Base-by-base conservation (phyloP, 2,329 filamentous ascomycete species). In the Colletotrichum chlorophyti region DNA sequence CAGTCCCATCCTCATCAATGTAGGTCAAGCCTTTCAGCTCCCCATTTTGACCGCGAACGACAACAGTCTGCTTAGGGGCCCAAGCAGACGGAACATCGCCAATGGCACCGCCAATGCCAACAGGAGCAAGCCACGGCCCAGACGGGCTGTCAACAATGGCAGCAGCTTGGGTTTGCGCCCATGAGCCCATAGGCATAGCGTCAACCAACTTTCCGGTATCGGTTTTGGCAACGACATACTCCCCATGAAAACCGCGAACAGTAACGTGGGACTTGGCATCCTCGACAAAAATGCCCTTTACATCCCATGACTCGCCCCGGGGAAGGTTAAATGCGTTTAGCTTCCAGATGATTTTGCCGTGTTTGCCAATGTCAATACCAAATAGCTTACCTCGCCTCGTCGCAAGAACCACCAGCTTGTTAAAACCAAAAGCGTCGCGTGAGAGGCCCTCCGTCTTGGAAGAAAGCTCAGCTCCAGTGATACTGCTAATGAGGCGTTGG, bases 391-490 rank as follows among this genome's bases (percentile, higher is more conserved):
- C 93, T 54, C 87, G 88, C 52, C 85, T 82, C 2, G 93, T 97
- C 6, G 89, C 93, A 47, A 97, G 79, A 55, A 97, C 80, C 6
- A 93, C 84, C 27, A 94, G 78, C 74, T 97, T 96, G 72, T 91
- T 89, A 74, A 97, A 94, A 5, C 94, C 94, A 71, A 98, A 98
- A 34, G 82, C 85, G 66, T 95, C 90, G 14, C 86, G 82, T 15
- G 79, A 76, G n/a, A 89, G 76, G 6, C 79, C 79, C 24, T 77
- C 72, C 17, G 72, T 70, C 19, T 74, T 74, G 11, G 69, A 73
- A 1, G 74, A 68, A 14, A 80, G 76, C 8, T 83, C 79, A 0
- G 83, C 83, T 27, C 86, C 85, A 8, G 88, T 69, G 14, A 91
- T 78, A 63, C 85, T 88, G 60, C 83, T 83, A 3, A 93, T 67